phyloP scores from a whole-genome alignment of 192 early-diverging fungal genomes.

The Gonapodya sp. region DNA sequence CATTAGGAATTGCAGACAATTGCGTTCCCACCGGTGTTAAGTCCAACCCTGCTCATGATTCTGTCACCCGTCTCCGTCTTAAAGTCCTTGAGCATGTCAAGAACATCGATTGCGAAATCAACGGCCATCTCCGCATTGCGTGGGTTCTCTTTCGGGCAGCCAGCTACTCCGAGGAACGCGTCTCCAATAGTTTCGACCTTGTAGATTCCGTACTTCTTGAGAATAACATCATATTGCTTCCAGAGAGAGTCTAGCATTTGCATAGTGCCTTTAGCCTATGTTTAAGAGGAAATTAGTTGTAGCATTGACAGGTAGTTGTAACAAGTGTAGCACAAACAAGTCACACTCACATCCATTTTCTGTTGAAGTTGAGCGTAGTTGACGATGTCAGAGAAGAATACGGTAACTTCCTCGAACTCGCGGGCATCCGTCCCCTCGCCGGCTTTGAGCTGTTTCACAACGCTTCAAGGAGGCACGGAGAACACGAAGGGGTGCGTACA shows the following conservation, averaged over 20 bases:
- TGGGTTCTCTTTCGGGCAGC: background rate
- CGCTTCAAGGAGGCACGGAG: slow-evolving; percentile 5
- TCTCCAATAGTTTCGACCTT: background rate
- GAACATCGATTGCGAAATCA: background rate
- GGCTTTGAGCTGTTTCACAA: slow-evolving; percentile 25
- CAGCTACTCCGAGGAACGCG: background rate
- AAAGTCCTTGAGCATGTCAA: background rate
- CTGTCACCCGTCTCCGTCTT: background rate
- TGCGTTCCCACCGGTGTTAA: background rate
- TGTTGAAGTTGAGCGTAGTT: slow-evolving; percentile 18
- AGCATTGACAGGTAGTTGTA: background rate
- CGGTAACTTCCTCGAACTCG: slow-evolving; percentile 27
- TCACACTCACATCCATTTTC: background rate
- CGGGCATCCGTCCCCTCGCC: slow-evolving; percentile 25
- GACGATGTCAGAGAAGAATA: slow-evolving; percentile 33
- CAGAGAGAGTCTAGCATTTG: background rate
- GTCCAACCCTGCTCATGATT: background rate
- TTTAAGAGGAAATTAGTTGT: slow-evolving; percentile 20
- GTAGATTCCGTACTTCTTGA: background rate
- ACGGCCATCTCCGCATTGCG: background rate
- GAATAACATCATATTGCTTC: background rate
- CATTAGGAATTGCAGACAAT: too few species aligned
- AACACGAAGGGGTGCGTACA: background rate
- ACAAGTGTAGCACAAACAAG: background rate
- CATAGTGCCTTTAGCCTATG: slow-evolving; percentile 11